Evolutionary conservation across 768 basidiomycete species (phyloP).

Genomic region (Dentipellis sp.): DNA sequence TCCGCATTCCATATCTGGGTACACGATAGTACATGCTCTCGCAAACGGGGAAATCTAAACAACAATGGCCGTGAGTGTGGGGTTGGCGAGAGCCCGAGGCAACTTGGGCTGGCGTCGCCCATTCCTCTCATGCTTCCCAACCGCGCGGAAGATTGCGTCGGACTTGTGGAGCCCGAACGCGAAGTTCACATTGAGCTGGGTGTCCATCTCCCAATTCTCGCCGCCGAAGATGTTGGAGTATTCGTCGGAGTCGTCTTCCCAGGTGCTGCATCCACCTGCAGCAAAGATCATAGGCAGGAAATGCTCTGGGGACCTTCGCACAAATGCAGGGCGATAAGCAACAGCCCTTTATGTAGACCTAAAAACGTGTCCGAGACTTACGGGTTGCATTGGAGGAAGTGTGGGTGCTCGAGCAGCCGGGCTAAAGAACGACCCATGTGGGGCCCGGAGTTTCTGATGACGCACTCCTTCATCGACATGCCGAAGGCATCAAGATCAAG

Average conservation of each 20-base stretch:
- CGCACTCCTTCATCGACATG: constrained; percentile 2
- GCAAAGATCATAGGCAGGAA: constrained; percentile 5
- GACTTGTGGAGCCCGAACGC: constrained; percentile 1
- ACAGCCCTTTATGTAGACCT: not conserved
- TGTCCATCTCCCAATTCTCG: constrained; percentile 9
- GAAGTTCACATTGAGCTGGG: constrained; percentile 5
- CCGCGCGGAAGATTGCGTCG: not conserved
- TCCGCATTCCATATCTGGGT: no score
- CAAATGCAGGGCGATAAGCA: not conserved
- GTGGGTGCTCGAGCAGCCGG: constrained; percentile 3
- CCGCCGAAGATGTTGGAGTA: constrained; percentile 1
- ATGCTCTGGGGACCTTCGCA: not conserved
- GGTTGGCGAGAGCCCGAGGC: no score
- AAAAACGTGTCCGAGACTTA: not conserved
- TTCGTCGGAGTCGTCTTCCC: constrained; percentile 3
- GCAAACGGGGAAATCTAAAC: no score
- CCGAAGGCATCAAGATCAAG: constrained; percentile 1
- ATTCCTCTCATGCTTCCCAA: no score
- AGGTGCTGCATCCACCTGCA: constrained; percentile 3
- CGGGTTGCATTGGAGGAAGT: constrained; percentile 5
- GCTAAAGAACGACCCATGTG: constrained; percentile 1
- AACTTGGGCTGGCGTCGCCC: no score
- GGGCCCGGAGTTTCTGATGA: constrained; percentile 2
- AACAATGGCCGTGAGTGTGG: no score
- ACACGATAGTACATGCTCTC: no score